Percentiles rank a stretch among this genome's conserved stretches.
Evolutionary conservation across 2,329 filamentous ascomycete genomes (phyloP).

Genomic region (Beauveria scarabaeidicola): DNA sequence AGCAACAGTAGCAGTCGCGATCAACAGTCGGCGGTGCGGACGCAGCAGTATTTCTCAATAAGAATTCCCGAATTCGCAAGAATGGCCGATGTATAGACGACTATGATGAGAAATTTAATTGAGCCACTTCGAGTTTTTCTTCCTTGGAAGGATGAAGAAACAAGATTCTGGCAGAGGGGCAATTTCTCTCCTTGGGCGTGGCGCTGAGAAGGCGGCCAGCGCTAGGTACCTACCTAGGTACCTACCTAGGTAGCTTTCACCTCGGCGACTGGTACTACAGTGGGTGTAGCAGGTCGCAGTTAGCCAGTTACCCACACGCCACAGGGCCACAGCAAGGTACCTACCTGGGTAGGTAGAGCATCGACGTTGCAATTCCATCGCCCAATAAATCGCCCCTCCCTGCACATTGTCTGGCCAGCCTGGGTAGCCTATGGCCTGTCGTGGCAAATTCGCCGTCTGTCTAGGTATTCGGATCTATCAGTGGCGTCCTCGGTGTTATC

Average conservation of each 20-base stretch:
- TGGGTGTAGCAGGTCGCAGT: not conserved
- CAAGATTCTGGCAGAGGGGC: slow-evolving; percentile 4
- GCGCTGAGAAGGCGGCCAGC: slow-evolving; percentile 2
- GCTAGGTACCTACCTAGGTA: not conserved
- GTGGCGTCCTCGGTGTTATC: not conserved
- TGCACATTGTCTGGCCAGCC: not conserved
- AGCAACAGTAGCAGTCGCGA: not conserved
- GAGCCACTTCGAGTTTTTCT: not conserved
- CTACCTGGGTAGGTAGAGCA: too few species aligned
- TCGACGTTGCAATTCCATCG: not conserved
- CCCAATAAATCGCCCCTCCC: slow-evolving; percentile 1
- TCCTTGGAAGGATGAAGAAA: slow-evolving; percentile 1
- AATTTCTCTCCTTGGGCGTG: not conserved
- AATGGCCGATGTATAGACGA: not conserved
- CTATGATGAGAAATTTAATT: not conserved
- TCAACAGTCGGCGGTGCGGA: not conserved
- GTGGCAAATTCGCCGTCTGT: not conserved
- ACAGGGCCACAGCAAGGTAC: not conserved
- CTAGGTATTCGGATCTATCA: slow-evolving; percentile 1
- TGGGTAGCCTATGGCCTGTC: not conserved
- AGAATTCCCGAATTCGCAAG: not conserved
- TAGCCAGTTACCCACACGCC: not conserved
- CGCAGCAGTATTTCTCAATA: not conserved
- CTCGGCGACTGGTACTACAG: not conserved
- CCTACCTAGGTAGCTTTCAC: not conserved